Evolutionary conservation across 1,139 yeast genomes (phyloP).

Genomic region (Wickerhamiella infanticola): DNA sequence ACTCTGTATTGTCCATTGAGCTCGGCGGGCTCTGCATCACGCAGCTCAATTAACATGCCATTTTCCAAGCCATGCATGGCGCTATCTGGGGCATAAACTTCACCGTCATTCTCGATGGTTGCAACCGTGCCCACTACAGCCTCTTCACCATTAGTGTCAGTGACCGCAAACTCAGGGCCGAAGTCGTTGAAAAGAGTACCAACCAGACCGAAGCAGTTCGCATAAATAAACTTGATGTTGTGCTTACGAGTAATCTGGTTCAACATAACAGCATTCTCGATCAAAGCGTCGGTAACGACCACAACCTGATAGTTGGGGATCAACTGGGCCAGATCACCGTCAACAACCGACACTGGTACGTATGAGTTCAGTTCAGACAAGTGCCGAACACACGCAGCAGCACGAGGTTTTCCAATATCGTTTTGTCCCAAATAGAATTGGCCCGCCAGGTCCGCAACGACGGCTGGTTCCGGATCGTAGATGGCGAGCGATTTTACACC

Average conservation of each 20-base stretch:
- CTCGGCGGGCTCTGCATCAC: slow-evolving; percentile 56
- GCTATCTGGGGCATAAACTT: slow-evolving; percentile 84
- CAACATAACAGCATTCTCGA: slow-evolving; percentile 62
- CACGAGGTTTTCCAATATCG: slow-evolving; percentile 72
- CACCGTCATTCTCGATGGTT: slow-evolving; percentile 76
- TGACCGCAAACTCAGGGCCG: slow-evolving; percentile 63
- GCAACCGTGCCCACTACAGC: slow-evolving; percentile 76
- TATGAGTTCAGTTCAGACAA: slow-evolving; percentile 75
- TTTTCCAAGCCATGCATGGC: slow-evolving; percentile 87
- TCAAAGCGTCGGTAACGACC: slow-evolving; percentile 54
- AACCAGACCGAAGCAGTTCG: slow-evolving; percentile 76
- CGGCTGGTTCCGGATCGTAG: slow-evolving; percentile 63
- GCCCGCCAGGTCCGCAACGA: slow-evolving; percentile 60
- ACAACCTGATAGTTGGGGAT: slow-evolving; percentile 52
- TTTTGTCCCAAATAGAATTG: slow-evolving; percentile 65
- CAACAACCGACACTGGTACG: slow-evolving; percentile 67
- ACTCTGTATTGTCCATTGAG: slow-evolving; percentile 25
- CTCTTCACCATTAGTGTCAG: slow-evolving; percentile 87
- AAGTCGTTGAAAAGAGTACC: slow-evolving; percentile 85
- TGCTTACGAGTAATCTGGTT: slow-evolving; percentile 60
- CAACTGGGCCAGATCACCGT: slow-evolving; percentile 31
- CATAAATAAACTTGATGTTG: slow-evolving; percentile 63
- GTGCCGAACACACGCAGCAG: slow-evolving; percentile 45
- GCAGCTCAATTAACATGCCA: slow-evolving; percentile 74
- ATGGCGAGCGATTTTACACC: slow-evolving; percentile 90